These are phyloP conservation scores for Russula griseocarnosa DNA, from an alignment of 768 basidiomycete genomes.

Conservation along the genomic window DNA sequence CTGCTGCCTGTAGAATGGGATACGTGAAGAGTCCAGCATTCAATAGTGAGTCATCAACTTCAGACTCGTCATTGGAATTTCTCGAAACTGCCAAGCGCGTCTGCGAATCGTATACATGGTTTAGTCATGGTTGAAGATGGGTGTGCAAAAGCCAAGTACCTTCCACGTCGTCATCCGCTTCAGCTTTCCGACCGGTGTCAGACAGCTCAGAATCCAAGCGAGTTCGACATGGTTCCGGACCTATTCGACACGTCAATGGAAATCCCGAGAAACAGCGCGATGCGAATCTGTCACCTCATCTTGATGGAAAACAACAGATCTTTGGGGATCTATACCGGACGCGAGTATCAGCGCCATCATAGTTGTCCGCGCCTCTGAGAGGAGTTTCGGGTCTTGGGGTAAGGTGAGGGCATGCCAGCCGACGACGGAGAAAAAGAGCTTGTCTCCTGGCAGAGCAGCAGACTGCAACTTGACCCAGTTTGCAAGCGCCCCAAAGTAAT, in stretches of 20 bases:
- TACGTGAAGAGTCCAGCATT: constrained; percentile 59
- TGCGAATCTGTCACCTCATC: constrained; percentile 56
- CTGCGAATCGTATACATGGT: constrained; percentile 39
- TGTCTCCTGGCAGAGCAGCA: constrained; percentile 51
- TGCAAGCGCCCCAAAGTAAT: constrained; percentile 84
- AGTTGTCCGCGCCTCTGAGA: constrained; percentile 61
- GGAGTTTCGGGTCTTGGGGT: constrained; percentile 70
- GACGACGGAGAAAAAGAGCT: constrained; percentile 80
- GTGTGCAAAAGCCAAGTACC: constrained; percentile 41
- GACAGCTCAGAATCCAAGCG: constrained; percentile 84
- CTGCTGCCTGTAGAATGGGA: constrained; percentile 85
- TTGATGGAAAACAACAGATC: constrained; percentile 78
- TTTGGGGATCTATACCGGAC: constrained; percentile 74
- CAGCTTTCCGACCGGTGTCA: constrained; percentile 77
- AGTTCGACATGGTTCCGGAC: constrained; percentile 82
- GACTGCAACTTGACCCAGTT: constrained; percentile 86
- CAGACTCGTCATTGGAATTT: constrained; percentile 69
- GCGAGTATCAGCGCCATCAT: constrained; percentile 83
- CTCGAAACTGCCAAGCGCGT: constrained; percentile 68
- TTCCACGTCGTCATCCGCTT: constrained; percentile 97
- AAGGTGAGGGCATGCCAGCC: constrained; percentile 94
- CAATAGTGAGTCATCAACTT: constrained; percentile 76
- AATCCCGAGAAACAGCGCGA: background rate
- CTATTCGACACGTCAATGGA: constrained; percentile 74
- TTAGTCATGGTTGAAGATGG: background rate